Evolutionary conservation across 441 rosid genomes (phyloP), one percentile per base, ranked within the genome.

Genomic region (Erysimum cheiri): DNA sequence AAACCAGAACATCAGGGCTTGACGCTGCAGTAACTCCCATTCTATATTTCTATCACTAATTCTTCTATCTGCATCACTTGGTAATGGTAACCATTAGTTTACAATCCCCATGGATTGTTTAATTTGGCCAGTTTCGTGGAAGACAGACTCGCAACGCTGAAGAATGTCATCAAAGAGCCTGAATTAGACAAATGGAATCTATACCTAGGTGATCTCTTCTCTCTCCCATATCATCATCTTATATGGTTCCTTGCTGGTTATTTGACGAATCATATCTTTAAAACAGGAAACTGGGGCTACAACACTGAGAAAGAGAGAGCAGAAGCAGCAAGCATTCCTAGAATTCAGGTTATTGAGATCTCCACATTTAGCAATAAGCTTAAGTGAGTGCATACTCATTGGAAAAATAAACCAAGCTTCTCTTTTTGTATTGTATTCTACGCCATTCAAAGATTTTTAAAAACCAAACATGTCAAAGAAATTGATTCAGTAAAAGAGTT

Each of bases 201-300:
- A 69, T 94, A 92, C 70, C 70, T 94, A 12, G 92, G 99, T 89
- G 78, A 50, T 22, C 35, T 54, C 15, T 36, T 19, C 64, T 26
- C 46, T 46, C 53, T 12, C 50, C 7, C 15, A 13, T 31, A 41
- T 13, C 29, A 31, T 72, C 44, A 22, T 22, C 28, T 15, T 22
- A 2, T 61, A 8, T 40, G 31, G 6, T 64, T 37, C 52, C 6
- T 67, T 60, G 28, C 74, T 75, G 37, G 28, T 44, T 33, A 28
- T 11, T 43, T 47, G 56, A 77, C 3, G 3, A 26, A 15, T 4
- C 57, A 43, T 29, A 17, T 37, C n/a, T 26, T 26, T 64, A 61
- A 74, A 72, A 80, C 81, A 93, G 96, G 81, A 58, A 84, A 89
- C 69, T 93, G 98, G 95, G 98, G 97, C 0, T 93, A 93, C 82